Evolutionary conservation across 108 stramenopile genomes (phyloP), one percentile per base, ranked within the genome.

Genomic region (Epipyxis sp.): DNA sequence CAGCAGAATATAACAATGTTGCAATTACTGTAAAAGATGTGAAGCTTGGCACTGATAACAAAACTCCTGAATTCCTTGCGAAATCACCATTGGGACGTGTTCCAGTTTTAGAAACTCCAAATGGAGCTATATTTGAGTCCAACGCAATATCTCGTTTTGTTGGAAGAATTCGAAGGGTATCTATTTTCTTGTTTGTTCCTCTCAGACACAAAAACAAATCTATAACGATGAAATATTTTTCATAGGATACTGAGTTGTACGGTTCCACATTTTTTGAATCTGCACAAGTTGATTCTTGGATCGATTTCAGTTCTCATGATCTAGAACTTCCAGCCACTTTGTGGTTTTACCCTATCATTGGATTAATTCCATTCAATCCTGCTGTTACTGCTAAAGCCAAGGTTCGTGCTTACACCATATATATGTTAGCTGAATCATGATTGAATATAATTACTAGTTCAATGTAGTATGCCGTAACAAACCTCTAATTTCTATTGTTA

Each of bases 321-420:
- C 30, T 96, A 25, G 95, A 96, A 85, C 90, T 94, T n/a, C 93
- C 95, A 0, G 91, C 91, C 46, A 91, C 92, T 78, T 83, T 93
- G 42, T 90, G 90, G 87, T 84, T 87, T 59, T 95, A 94, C 83
- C 93, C 94, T 13, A 88, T 91, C 44, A 80, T 91, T 40, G 95
- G 95, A 67, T 94, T 87, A 85, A 92, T 91, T 87, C 89, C 91
- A 1, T 84, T 84, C 85, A 81, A 91, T 40, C 69, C 81, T 34
- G 54, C 61, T 32, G 89, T 87, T 16, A 79, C 86, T 59, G 61
- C 39, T 32, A 91, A 92, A 85, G 61, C 61, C 34, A 65, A 65
- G n/a, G n/a, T n/a, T n/a, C n/a, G n/a, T n/a, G n/a, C n/a, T n/a
- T n/a, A n/a, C n/a, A n/a, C n/a, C n/a, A n/a, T n/a, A n/a, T n/a